These are phyloP conservation scores for Paraphoma chrysanthemicola DNA, from an alignment of 2,329 filamentous ascomycete species.

Conservation along the genomic window DNA sequence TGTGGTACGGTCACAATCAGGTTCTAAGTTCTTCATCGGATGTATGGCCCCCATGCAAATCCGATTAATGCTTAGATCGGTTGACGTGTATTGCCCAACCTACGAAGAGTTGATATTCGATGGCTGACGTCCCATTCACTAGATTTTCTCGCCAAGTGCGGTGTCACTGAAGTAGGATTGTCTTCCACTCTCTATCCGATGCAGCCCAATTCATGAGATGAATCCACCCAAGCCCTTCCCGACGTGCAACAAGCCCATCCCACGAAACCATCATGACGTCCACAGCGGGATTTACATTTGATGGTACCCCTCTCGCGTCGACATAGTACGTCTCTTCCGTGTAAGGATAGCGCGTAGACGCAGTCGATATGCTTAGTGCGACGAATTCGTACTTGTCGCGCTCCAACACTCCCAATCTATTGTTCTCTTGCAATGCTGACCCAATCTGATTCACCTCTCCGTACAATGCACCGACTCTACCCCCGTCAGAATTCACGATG, in stretches of 20 bases:
- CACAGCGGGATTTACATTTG: neutral
- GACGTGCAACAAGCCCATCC: neutral
- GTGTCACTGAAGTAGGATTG: neutral
- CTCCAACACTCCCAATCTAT: neutral
- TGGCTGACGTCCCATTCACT: no score
- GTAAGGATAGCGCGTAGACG: neutral
- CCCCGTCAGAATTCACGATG: neutral
- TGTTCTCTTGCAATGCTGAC: neutral
- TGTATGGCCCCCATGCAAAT: neutral
- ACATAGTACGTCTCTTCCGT: neutral
- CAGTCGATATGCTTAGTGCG: neutral
- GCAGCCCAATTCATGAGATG: neutral
- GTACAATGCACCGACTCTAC: neutral
- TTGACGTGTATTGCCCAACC: neutral
- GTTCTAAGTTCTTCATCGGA: neutral
- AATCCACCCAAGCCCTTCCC: neutral
- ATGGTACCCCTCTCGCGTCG: neutral
- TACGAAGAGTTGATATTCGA: no score
- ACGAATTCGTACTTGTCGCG: neutral
- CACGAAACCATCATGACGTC: neutral
- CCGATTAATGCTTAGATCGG: neutral
- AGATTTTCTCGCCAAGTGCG: neutral
- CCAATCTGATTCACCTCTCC: neutral
- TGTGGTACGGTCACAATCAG: neutral
- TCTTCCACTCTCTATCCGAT: neutral